Percentiles rank a stretch among this genome's conserved stretches.
These are phyloP conservation scores for Cyamopsis tetragonoloba DNA, from an alignment of 306 rosid genomes.

Conservation along the genomic window DNA sequence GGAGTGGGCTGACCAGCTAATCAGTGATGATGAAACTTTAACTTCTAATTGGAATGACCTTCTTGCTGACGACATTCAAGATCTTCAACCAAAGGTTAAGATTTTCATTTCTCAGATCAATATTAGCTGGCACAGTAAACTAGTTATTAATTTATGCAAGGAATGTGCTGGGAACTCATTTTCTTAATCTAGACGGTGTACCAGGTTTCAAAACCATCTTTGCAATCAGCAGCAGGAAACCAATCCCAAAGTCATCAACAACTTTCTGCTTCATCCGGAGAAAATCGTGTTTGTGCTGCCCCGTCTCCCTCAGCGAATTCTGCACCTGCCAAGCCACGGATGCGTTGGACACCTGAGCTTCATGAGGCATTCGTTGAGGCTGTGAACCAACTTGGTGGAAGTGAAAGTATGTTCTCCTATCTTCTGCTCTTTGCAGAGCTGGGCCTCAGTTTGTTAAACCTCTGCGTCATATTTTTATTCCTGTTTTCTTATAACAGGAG, in stretches of 20 bases:
- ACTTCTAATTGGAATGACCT: constrained; percentile 81
- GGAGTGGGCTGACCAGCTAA: constrained; percentile 94
- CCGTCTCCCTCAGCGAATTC: constrained; percentile 61
- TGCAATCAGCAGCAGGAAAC: constrained; percentile 39
- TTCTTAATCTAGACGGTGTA: constrained; percentile 58
- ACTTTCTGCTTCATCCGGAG: constrained; percentile 53
- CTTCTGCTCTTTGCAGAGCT: constrained; percentile 13
- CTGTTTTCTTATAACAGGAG: constrained; percentile 52
- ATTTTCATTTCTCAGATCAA: constrained; percentile 18
- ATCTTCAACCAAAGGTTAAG: constrained; percentile 83
- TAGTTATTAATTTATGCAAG: constrained; percentile 29
- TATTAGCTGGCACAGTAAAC: constrained; percentile 29
- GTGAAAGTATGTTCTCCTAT: constrained; percentile 91
- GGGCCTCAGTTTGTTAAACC: constrained; percentile 22
- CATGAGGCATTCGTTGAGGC: constrained; percentile 99
- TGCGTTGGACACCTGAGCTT: constrained; percentile 99
- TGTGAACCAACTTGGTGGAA: constrained; percentile 92
- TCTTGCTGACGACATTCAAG: constrained; percentile 64
- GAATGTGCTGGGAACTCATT: constrained; percentile 30
- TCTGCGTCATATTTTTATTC: constrained; percentile 22
- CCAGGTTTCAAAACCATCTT: constrained; percentile 54
- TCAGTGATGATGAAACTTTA: constrained; percentile 76
- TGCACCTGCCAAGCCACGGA: constrained; percentile 70
- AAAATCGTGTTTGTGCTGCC: constrained; percentile 41
- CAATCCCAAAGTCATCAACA: constrained; percentile 63